Evolutionary conservation across 2,329 filamentous ascomycete species (phyloP).

Genomic region (Helotiales sp.): DNA sequence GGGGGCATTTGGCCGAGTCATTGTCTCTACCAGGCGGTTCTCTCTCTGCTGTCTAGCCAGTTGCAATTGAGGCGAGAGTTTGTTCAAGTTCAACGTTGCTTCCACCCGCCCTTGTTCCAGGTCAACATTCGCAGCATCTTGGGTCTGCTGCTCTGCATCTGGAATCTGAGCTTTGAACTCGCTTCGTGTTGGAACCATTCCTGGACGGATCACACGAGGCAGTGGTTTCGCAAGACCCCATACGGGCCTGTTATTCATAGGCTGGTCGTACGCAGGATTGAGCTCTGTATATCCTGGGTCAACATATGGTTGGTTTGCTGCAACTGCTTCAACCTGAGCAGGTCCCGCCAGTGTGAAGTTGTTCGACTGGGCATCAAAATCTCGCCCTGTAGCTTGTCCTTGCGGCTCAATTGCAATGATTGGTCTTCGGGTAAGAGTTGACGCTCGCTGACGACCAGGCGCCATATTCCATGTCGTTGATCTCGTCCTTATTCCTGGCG

Average conservation of each 20-base stretch:
- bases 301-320: constrained; percentile 45
- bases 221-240: constrained; percentile 60
- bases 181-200: constrained; percentile 51
- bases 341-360: constrained; percentile 42
- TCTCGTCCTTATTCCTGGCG: constrained; percentile 22
- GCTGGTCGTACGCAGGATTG: constrained; percentile 59
- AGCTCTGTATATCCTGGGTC: constrained; percentile 48
- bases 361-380: constrained; percentile 22
- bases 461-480: constrained; percentile 26
- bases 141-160: constrained; percentile 42
- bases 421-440: constrained; percentile 24
- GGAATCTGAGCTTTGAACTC: constrained; percentile 46
- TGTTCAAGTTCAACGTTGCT: constrained; percentile 34
- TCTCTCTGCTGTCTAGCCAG: constrained; percentile 33
- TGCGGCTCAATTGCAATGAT: constrained; percentile 18
- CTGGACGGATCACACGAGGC: constrained; percentile 57
- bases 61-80: constrained; percentile 33
- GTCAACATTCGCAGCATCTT: constrained; percentile 48
- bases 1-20: neutral
- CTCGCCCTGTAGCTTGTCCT: constrained; percentile 20
- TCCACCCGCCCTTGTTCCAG: constrained; percentile 50
- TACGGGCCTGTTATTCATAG: constrained; percentile 54
- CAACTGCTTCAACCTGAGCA: constrained; percentile 31
- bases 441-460: constrained; percentile 15
- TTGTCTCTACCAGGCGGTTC: constrained; percentile 25